Percentiles rank a stretch among this genome's conserved stretches.
These are phyloP conservation scores for Blastomyces parvus DNA, from an alignment of 2,329 filamentous ascomycete genomes.

Conservation along the genomic window DNA sequence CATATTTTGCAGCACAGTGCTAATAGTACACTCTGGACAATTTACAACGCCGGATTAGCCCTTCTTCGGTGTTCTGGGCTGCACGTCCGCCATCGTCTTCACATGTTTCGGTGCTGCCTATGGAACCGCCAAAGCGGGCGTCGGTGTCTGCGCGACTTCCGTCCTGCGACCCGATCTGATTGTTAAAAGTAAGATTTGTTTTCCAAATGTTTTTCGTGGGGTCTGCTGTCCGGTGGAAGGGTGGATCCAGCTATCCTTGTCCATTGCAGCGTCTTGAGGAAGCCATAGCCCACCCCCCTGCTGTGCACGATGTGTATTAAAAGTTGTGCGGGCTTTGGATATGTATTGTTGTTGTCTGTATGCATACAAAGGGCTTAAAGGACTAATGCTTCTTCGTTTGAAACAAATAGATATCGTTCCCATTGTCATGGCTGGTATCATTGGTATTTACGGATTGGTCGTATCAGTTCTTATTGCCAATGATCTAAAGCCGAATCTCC, in stretches of 20 bases:
- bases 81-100: constrained; percentile 90
- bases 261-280: background rate
- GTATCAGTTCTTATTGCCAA: constrained; percentile 81
- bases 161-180: constrained; percentile 95
- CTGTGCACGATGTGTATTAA: background rate
- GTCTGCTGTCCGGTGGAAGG: background rate
- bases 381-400: background rate
- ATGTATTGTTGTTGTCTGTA: background rate
- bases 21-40: constrained; percentile 11
- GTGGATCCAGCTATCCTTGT: background rate
- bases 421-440: constrained; percentile 99
- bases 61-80: constrained; percentile 97
- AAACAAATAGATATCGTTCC: constrained; percentile 75
- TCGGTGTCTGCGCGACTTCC: constrained; percentile 97
- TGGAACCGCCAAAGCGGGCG: constrained; percentile 97
- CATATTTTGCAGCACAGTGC: constrained; percentile 16
- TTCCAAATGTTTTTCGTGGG: background rate
- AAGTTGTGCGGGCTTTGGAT: no score
- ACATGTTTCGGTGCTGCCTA: constrained; percentile 95
- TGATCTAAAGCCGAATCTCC: constrained; percentile 59
- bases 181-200: constrained; percentile 80
- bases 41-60: constrained; percentile 42
- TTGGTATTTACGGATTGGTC: constrained; percentile 94
- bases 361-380: background rate
- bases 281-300: background rate